A percentile compares a stretch with the other conserved stretches of the same genome.
phyloP scores from a whole-genome alignment of 768 basidiomycete species.

The Cyclocybe aegerita region DNA sequence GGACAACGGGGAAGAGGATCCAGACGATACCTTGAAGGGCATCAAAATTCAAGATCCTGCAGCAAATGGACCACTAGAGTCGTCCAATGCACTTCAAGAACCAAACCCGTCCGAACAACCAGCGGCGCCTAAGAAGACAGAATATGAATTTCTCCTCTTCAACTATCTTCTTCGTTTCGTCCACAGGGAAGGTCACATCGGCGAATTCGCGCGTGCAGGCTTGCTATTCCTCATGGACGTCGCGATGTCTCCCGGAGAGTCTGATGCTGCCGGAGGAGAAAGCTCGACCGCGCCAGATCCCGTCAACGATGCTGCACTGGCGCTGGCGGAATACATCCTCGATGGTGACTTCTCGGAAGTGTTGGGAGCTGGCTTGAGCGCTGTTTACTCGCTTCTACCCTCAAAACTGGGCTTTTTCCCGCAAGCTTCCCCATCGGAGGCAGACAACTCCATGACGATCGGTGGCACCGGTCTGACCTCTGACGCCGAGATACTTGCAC shows the following conservation, averaged over 20 bases:
- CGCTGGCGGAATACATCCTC: constrained; percentile 89
- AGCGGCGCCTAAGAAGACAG: constrained; percentile 58
- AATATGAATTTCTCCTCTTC: constrained; percentile 95
- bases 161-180: constrained; percentile 94
- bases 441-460: constrained; percentile 65
- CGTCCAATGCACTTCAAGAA: constrained; percentile 61
- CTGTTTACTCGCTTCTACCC: constrained; percentile 89
- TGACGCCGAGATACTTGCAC: constrained; percentile 50
- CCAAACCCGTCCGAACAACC: constrained; percentile 52
- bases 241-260: constrained; percentile 81
- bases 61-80: constrained; percentile 31
- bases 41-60: constrained; percentile 9
- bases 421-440: constrained; percentile 35
- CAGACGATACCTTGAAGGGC: constrained; percentile 20
- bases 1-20: constrained; percentile 50
- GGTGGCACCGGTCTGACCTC: constrained; percentile 59
- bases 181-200: constrained; percentile 90
- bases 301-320: constrained; percentile 80
- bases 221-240: constrained; percentile 94
- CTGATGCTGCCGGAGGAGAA: constrained; percentile 38
- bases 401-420: constrained; percentile 77
- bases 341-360: constrained; percentile 99
- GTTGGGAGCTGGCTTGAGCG: constrained; percentile 87
- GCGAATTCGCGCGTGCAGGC: constrained; percentile 91
- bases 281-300: constrained; percentile 50